phyloP scores from a whole-genome alignment of 345 rosid genomes.

The Noccaea bulbosa region DNA sequence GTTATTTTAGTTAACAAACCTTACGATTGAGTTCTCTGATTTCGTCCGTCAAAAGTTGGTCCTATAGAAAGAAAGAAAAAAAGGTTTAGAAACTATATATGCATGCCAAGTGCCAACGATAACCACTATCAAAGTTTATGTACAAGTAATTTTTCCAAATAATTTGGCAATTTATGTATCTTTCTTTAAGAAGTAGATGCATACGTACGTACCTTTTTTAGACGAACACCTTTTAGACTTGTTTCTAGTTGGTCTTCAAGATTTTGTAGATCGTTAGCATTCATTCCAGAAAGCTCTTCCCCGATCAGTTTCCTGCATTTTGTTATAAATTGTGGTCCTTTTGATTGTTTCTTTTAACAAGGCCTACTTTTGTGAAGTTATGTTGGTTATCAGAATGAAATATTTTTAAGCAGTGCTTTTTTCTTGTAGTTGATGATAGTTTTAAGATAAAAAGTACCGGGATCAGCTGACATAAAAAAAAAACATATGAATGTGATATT shows the following conservation, averaged over 20 bases:
- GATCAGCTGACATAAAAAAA: neutral
- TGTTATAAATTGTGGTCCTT: neutral
- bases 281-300: constrained; percentile 78
- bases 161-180: neutral
- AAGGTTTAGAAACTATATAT: neutral
- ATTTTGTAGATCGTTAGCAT: constrained; percentile 67
- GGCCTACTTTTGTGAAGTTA: neutral
- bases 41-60: constrained; percentile 62
- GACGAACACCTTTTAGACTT: constrained; percentile 68
- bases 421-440: neutral
- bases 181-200: neutral
- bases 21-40: constrained; percentile 66
- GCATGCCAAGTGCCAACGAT: too few species aligned
- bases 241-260: constrained; percentile 75
- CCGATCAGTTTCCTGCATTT: constrained; percentile 71
- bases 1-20: constrained; percentile 46
- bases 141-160: neutral
- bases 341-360: neutral
- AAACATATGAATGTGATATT: neutral
- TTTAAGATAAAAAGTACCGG: neutral
- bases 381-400: neutral
- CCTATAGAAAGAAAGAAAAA: constrained; percentile 45
- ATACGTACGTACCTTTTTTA: constrained; percentile 61
- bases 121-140: too few species aligned
- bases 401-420: neutral